Evolutionary conservation across 148 eudicot genomes (phyloP), one percentile per base, ranked within the genome.

Genomic region (Polygonum maritimum): DNA sequence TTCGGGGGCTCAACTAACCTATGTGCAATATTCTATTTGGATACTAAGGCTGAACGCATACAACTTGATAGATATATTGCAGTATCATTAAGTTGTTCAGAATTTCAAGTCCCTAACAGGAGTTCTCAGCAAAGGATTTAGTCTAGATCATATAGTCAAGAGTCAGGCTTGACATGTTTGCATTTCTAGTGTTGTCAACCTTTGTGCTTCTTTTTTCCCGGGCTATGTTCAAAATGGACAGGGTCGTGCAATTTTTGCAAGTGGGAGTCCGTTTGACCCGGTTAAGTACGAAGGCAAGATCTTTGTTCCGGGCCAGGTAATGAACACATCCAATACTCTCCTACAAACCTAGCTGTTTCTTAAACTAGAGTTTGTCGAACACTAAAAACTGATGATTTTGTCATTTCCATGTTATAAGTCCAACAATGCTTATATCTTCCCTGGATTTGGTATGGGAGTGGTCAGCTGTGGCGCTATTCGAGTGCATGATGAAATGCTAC

Each of bases 391-490:
- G 19, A 33, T 58, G 14, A 9, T 40, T 36, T 76, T 19, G 12
- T 73, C 45, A 38, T 80, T 38, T 74, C n/a, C 74, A 35, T 63
- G 52, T 48, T 47, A 69, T 36, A 85, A 92, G 97, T 80, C 97
- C 79, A 94, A 94, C 82, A 94, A 94, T 87, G 91, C 95, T 55
- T 94, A 94, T 80, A 92, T 94, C 63, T 94, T 94, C 77, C 98
- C 98, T 36, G 97, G 98, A 79, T 79, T 94, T 74, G 98, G 98
- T 74, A 74, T 92, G 75, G 97, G 98, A 71, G 79, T 94, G 86
- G 93, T 92, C 78, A 92, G 88, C 40, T 87, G 93, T 76, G 98
- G 98, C 69, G 91, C 98, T n/a, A 94, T 94, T 60, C 92, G 98
- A 74, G 97, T 92, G 18, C 96, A 89, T 33, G 84, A 90, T 38